Percentiles rank a stretch among this genome's conserved stretches.
These are phyloP conservation scores for Chalciporus sp. DNA, from an alignment of 1,284 basidiomycete species.

Conservation along the genomic window DNA sequence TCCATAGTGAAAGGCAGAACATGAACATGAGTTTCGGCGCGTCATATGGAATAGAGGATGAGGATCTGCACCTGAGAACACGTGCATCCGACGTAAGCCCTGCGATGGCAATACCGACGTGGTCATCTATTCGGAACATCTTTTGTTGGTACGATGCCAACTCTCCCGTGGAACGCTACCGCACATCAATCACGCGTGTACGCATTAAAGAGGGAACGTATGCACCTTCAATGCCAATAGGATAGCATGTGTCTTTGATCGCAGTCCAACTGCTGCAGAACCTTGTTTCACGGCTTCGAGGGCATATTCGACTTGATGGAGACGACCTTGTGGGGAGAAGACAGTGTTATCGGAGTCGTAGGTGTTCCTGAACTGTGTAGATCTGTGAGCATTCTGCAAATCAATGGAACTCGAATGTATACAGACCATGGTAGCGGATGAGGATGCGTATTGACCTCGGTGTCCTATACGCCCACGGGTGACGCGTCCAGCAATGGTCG, in stretches of 20 bases:
- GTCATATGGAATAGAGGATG: background rate
- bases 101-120: slow-evolving; percentile 98
- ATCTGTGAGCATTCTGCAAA: slow-evolving; percentile 13
- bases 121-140: slow-evolving; percentile 99
- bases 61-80: slow-evolving; percentile 76
- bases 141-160: slow-evolving; percentile 99
- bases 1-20: background rate
- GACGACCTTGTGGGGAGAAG: slow-evolving; percentile 89
- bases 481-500: slow-evolving; percentile 30
- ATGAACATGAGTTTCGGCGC: background rate
- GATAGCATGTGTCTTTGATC: slow-evolving; percentile 94
- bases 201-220: background rate
- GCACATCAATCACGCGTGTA: slow-evolving; percentile 6
- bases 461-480: slow-evolving; percentile 15
- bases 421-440: slow-evolving; percentile 32
- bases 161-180: slow-evolving; percentile 95
- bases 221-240: slow-evolving; percentile 89
- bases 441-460: slow-evolving; percentile 13
- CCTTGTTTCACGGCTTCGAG: slow-evolving; percentile 99
- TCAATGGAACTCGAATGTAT: background rate
- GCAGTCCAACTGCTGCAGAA: slow-evolving; percentile 94
- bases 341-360: slow-evolving; percentile 97
- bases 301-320: slow-evolving; percentile 98
- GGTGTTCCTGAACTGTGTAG: slow-evolving; percentile 83
- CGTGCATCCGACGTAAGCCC: slow-evolving; percentile 97